A percentile compares a stretch with the other conserved stretches of the same genome.
These are phyloP conservation scores for Lyophyllum semitale DNA, from an alignment of 768 basidiomycete species.

Conservation along the genomic window DNA sequence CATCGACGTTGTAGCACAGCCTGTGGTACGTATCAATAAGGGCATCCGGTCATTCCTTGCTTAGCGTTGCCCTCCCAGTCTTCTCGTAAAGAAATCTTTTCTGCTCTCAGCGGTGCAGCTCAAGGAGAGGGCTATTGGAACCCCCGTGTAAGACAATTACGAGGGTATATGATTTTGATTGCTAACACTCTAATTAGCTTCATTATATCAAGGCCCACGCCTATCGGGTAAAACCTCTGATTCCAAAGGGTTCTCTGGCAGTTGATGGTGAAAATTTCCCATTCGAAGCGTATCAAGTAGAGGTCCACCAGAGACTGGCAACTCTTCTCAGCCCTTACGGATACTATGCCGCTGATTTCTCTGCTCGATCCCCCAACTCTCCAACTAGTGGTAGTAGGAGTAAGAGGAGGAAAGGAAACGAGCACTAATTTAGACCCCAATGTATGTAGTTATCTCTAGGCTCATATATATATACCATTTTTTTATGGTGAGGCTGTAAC, in stretches of 20 bases:
- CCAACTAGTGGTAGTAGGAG: background rate
- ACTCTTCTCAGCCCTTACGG: constrained; percentile 67
- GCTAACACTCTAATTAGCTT: constrained; percentile 42
- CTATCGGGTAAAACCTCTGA: constrained; percentile 68
- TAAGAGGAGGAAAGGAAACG: constrained; percentile 2
- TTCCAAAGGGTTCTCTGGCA: constrained; percentile 54
- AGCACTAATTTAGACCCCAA: background rate
- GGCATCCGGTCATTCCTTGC: background rate
- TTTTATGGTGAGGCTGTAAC: too few species aligned
- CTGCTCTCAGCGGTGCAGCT: constrained; percentile 60
- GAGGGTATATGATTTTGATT: background rate
- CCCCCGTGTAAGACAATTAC: constrained; percentile 44
- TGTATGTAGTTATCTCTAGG: background rate
- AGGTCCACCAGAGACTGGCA: constrained; percentile 69
- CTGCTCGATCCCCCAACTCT: background rate
- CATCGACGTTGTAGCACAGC: constrained; percentile 72
- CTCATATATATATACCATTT: background rate
- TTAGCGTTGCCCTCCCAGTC: constrained; percentile 32
- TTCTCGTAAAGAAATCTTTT: constrained; percentile 51
- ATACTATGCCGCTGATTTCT: constrained; percentile 59
- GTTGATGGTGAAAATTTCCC: constrained; percentile 82
- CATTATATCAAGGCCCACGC: constrained; percentile 74
- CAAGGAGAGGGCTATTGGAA: constrained; percentile 66
- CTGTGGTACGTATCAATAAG: constrained; percentile 43
- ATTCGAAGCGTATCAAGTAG: constrained; percentile 75